Base-by-base conservation (phyloP, 2,329 filamentous ascomycete genomes). In the Pseudogymnoascus pannorum region DNA sequence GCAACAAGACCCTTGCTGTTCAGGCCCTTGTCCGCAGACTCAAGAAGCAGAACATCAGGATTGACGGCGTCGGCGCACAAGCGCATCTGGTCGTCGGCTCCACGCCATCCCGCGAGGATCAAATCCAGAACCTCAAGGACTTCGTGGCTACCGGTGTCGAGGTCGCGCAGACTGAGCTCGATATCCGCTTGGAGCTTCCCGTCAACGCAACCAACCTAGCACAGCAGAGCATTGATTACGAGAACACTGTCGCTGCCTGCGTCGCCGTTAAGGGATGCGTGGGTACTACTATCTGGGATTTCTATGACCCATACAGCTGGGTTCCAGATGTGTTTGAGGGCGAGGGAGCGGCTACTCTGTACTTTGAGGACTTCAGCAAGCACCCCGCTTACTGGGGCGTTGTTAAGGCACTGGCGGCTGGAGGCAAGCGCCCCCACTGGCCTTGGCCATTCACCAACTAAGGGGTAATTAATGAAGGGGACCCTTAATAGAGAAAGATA, bases 11-110 rank as follows among this genome's bases (percentile, higher is more conserved):
- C 33, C 73, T 70, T 0, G 76, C 77, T 1, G 66, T 77, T 7
- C 71, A 75, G 20, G 76, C 65, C 2, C 62, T 83, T 20, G 75
- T 83, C 62, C 68, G 75, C 62, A 72, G 77, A 22, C 65, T 82
- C 58, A 73, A 79, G 66, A 67, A 72, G 3, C 75, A 78, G 6
- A 79, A 81, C 12, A 77, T 78, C n/a, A 79, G 78, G 61, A 84
- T 87, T 64, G 81, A 87, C 64, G 84, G 85, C 60, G 77, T 87
- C 4, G 85, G 85, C 12, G 75, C 87, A 66, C 84, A 88, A 69
- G 78, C 75, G 5, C 85, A 88, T 71, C 79, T 87, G 59, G 80
- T 82, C 61, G 80, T 81, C 6, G 81, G 82, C 66, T 67, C 70
- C n/a, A 77, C 80, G 1, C 79, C 83, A 0, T 72, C 70, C 42